Conservation (phyloP, 2,329 filamentous ascomycete genomes). For the Cordyceps javanica region DNA sequence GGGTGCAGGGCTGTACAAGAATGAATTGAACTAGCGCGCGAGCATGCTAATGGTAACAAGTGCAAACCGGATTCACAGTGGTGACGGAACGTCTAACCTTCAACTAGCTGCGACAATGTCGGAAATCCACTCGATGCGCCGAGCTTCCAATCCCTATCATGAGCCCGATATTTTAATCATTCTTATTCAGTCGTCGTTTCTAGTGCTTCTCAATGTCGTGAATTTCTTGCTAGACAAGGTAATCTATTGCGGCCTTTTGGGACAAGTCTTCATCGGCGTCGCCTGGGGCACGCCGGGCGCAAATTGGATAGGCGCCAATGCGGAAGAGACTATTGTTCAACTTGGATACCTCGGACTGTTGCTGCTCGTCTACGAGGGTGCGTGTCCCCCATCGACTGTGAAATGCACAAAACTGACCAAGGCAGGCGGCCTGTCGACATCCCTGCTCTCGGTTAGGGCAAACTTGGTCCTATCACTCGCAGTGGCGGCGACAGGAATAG, state of each 20-base stretch:
- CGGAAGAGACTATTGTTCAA: slow-evolving; percentile 52
- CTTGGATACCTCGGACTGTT: slow-evolving; percentile 70
- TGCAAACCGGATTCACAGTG: too few relatives aligned
- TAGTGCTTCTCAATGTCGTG: slow-evolving; percentile 13
- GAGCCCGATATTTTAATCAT: background rate
- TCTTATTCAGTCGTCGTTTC: background rate
- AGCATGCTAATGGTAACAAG: too few relatives aligned
- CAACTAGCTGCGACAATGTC: background rate
- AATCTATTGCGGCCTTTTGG: slow-evolving; percentile 65
- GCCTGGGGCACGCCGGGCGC: slow-evolving; percentile 63
- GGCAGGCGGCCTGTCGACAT: slow-evolving; percentile 16
- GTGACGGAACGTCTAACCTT: too few relatives aligned
- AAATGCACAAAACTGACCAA: background rate
- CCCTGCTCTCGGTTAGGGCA: slow-evolving; percentile 38
- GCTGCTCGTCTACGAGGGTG: slow-evolving; percentile 64
- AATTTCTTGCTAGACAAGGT: slow-evolving; percentile 46
- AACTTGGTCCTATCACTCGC: slow-evolving; percentile 54
- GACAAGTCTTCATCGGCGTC: slow-evolving; percentile 65
- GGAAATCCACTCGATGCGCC: background rate
- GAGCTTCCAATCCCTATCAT: background rate
- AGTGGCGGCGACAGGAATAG: slow-evolving; percentile 62
- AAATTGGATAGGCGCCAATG: slow-evolving; percentile 47
- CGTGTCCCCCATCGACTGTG: background rate
- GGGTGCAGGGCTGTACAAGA: too few relatives aligned
- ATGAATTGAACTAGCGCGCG: too few relatives aligned